These are phyloP conservation scores for Simmondsia chinensis DNA, from an alignment of 148 eudicot species.

Conservation along the genomic window DNA sequence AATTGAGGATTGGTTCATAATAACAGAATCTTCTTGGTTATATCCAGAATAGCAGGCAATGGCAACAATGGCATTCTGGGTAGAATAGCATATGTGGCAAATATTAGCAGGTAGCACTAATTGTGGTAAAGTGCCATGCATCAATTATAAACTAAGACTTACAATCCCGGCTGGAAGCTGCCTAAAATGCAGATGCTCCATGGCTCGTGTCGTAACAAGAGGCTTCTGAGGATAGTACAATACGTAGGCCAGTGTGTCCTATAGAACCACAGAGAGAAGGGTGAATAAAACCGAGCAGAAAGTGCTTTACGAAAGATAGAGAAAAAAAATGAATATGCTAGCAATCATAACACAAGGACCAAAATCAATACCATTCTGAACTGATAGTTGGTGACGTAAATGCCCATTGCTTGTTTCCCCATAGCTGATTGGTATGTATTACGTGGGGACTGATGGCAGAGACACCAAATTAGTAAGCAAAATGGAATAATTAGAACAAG, in stretches of 20 bases:
- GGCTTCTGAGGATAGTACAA: slow-evolving; percentile 98
- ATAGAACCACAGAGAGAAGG: slow-evolving; percentile 2
- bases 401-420: slow-evolving; percentile 99
- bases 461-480: slow-evolving; percentile 17
- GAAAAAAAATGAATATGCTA: background rate
- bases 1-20: slow-evolving; percentile 94
- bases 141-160: slow-evolving; percentile 10
- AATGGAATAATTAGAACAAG: too few relatives aligned
- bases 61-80: slow-evolving; percentile 89
- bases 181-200: slow-evolving; percentile 98
- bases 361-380: slow-evolving; percentile 70
- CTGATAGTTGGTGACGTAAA: slow-evolving; percentile 95
- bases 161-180: slow-evolving; percentile 99
- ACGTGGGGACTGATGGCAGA: slow-evolving; percentile 75
- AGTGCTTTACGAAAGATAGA: background rate
- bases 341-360: background rate
- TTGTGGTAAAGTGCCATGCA: too few relatives aligned
- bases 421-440: slow-evolving; percentile 99
- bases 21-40: slow-evolving; percentile 97
- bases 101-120: too few relatives aligned
- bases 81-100: too few relatives aligned
- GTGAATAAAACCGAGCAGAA: background rate
- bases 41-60: slow-evolving; percentile 97
- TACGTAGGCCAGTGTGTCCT: slow-evolving; percentile 98
- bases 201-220: slow-evolving; percentile 95